Percentiles rank a stretch among this genome's conserved stretches.
Conservation (phyloP, 2,329 filamentous ascomycete species). For the Eutypella sp. region DNA sequence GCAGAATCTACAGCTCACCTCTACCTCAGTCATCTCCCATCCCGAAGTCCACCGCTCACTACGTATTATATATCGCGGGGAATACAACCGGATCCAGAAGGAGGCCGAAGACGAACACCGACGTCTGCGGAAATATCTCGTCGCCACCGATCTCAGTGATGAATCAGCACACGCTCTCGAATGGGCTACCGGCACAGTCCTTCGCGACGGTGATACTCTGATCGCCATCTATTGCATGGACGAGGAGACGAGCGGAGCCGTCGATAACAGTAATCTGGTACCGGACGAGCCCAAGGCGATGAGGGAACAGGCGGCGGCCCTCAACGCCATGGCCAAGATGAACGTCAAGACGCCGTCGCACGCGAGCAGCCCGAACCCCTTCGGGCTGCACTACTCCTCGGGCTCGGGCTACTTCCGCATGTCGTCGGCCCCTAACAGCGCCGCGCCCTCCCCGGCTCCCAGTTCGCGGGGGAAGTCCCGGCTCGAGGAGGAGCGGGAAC, state of each 20-base stretch:
- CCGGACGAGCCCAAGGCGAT: conserved; percentile 71
- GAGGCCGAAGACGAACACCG: conserved; percentile 75
- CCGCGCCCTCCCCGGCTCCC: conserved; percentile 42
- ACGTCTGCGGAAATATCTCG: conserved; percentile 81
- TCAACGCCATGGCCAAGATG: conserved; percentile 54
- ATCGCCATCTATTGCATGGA: conserved; percentile 92
- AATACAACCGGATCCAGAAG: conserved; percentile 70
- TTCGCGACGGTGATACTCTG: conserved; percentile 90
- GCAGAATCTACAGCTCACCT: conserved; percentile 75
- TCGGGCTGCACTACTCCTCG: conserved; percentile 19
- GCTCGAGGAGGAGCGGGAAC: conserved; percentile 72
- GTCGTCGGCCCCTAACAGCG: conserved; percentile 29
- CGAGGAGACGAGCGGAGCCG: conserved; percentile 66
- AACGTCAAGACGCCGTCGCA: conserved; percentile 30
- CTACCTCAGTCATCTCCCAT: conserved; percentile 74
- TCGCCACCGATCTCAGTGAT: conserved; percentile 91
- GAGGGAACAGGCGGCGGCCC: conserved; percentile 68
- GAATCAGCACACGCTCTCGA: conserved; percentile 94
- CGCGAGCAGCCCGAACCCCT: conserved; percentile 20
- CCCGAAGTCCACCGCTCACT: conserved; percentile 76
- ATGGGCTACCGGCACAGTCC: conserved; percentile 93
- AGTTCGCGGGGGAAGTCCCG: conserved; percentile 48
- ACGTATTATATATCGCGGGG: conserved; percentile 83
- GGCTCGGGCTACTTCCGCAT: conserved; percentile 32
- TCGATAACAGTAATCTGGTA: conserved; percentile 47